phyloP scores from a whole-genome alignment of 2,329 filamentous ascomycete species.

The Zasmidium citrigriseum region DNA sequence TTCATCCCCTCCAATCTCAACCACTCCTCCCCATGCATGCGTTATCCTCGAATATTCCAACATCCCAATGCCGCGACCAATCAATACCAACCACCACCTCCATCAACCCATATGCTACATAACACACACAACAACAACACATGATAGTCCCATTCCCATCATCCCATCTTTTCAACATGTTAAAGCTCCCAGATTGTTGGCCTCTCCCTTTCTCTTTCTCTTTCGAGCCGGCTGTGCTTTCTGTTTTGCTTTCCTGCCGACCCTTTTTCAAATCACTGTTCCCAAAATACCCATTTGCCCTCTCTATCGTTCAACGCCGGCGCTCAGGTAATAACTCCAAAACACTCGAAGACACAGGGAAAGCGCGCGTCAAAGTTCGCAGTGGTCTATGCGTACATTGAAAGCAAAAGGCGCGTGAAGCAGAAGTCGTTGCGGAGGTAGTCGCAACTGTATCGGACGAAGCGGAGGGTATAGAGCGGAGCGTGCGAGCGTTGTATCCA shows the following conservation, averaged over 20 bases:
- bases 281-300: neutral
- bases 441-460: neutral
- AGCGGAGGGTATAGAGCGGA: neutral
- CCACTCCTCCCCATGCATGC: neutral
- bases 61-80: too few relatives aligned
- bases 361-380: neutral
- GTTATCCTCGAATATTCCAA: too few relatives aligned
- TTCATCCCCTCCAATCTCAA: too few relatives aligned
- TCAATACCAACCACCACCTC: neutral
- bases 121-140: too few relatives aligned
- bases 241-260: neutral
- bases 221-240: too few relatives aligned
- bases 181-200: neutral
- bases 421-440: neutral
- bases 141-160: too few relatives aligned
- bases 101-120: neutral
- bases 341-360: neutral
- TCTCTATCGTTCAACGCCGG: slow-evolving; percentile 2
- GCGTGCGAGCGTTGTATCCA: neutral
- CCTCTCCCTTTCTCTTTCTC: neutral
- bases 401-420: neutral
- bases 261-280: neutral
- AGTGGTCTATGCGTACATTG: slow-evolving; percentile 3
- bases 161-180: neutral
- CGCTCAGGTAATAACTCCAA: slow-evolving; percentile 1